These are phyloP conservation scores for Erodium maritimum DNA, from an alignment of 345 rosid genomes.

Conservation along the genomic window DNA sequence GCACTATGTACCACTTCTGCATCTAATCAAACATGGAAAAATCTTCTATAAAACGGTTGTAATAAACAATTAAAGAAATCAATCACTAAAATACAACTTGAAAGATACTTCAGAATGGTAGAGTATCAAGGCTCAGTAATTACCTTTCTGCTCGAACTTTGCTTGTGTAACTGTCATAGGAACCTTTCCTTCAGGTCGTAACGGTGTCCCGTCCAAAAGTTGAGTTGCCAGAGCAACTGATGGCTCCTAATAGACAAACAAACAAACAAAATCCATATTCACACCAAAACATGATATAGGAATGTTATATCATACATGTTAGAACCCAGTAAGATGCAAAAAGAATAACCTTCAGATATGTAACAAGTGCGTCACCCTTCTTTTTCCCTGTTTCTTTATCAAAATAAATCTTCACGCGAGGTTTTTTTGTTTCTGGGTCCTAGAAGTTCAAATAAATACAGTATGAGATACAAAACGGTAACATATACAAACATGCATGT, in stretches of 20 bases:
- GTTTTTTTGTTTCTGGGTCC: conserved; percentile 86
- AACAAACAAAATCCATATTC: conserved; percentile 1
- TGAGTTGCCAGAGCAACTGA: conserved; percentile 86
- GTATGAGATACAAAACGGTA: background rate
- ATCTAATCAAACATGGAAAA: background rate
- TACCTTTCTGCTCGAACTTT: conserved; percentile 93
- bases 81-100: background rate
- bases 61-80: conserved; percentile 2
- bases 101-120: background rate
- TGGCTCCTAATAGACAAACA: conserved; percentile 51
- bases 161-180: conserved; percentile 79
- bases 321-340: background rate
- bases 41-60: conserved; percentile 3
- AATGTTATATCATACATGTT: conserved; percentile 5
- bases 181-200: conserved; percentile 64
- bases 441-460: conserved; percentile 14
- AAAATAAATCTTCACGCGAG: conserved; percentile 82
- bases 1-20: too few species aligned
- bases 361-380: conserved; percentile 93
- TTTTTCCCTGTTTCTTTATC: conserved; percentile 76
- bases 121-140: background rate
- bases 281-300: background rate
- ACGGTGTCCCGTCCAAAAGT: conserved; percentile 89
- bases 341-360: conserved; percentile 72
- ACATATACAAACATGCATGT: background rate